Evolutionary conservation across 108 stramenopile species (phyloP).

Genomic region (Fragilariopsis cylindrus): DNA sequence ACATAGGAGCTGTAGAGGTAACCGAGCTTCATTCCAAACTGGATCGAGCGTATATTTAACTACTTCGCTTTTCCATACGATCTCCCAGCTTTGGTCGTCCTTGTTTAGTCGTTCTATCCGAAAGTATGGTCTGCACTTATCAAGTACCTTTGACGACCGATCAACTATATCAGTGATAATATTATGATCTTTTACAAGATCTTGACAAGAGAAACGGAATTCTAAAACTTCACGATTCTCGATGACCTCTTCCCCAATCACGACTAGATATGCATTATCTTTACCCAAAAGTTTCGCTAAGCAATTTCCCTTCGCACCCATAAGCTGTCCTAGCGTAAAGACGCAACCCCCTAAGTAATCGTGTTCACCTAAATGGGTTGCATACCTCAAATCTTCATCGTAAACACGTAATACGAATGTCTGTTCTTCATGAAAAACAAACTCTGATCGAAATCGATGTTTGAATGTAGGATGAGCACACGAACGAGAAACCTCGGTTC

Average conservation of each 20-base stretch:
- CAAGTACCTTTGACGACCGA: conserved; percentile 34
- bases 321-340: conserved; percentile 54
- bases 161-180: conserved; percentile 33
- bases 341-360: conserved; percentile 57
- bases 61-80: conserved; percentile 63
- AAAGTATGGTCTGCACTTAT: conserved; percentile 48
- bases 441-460: conserved; percentile 51
- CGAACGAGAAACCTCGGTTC: conserved; percentile 57
- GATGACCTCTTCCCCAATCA: conserved; percentile 44
- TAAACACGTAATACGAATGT: conserved; percentile 53
- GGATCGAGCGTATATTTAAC: conserved; percentile 48
- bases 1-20: conserved; percentile 57
- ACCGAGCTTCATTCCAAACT: conserved; percentile 47
- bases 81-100: conserved; percentile 64
- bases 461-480: conserved; percentile 45
- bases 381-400: conserved; percentile 56
- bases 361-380: conserved; percentile 53
- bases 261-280: conserved; percentile 37
- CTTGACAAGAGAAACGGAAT: conserved; percentile 51
- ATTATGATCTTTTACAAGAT: conserved; percentile 39
- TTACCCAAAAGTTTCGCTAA: conserved; percentile 37
- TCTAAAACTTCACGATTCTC: conserved; percentile 49
- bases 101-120: conserved; percentile 45
- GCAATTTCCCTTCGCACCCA: conserved; percentile 54
- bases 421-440: conserved; percentile 55